Evolutionary conservation across 305 asterid species (phyloP), one percentile per base, ranked within the genome.

Genomic region (Euphrasia arctica): DNA sequence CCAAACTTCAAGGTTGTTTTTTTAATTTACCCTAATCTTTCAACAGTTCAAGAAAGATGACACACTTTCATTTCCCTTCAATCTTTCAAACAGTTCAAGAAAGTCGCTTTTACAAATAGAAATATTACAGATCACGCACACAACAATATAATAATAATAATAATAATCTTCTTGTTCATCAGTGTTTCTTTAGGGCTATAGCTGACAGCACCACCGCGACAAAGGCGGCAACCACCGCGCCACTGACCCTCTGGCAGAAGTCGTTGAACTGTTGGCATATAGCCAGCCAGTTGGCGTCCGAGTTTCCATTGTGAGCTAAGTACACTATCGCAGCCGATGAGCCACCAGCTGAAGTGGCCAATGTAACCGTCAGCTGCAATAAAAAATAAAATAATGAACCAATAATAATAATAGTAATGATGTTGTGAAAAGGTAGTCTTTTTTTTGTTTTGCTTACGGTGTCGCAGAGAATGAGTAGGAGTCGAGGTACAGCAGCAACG

Each of bases 291-390:
- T 88, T 88, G 1, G 94, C 90, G 57, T 60, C 68, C 1, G 83
- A 62, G 62, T 82, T 88, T 29, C 96, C 94, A 5, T 78, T 68
- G 73, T 88, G 94, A 42, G 96, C 91, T 67, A 88, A 75, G 82
- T 83, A 88, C 12, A 77, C 91, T 48, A 85, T 80, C 59, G 94
- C 94, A n/a, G 91, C 78, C 1, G 91, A 62, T 9, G 94, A 75
- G 4, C 74, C 81, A 1, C 82, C 83, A 0, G 94, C 87, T 0
- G 94, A 68, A 9, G 89, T 83, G 4, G 91, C 79, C 70, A 85
- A 61, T 7, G 83, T 71, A 68, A 80, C 57, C 0, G 78, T 48
- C 67, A 83, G 72, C 95, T 87, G 77, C 78, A 67, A 47, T 2
- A n/a, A 42, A 67, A 47, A 18, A 18, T 1, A 41, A 54, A 18